Evolutionary conservation across 2,329 filamentous ascomycete genomes (phyloP).

Genomic region (Orbilia oligospora): DNA sequence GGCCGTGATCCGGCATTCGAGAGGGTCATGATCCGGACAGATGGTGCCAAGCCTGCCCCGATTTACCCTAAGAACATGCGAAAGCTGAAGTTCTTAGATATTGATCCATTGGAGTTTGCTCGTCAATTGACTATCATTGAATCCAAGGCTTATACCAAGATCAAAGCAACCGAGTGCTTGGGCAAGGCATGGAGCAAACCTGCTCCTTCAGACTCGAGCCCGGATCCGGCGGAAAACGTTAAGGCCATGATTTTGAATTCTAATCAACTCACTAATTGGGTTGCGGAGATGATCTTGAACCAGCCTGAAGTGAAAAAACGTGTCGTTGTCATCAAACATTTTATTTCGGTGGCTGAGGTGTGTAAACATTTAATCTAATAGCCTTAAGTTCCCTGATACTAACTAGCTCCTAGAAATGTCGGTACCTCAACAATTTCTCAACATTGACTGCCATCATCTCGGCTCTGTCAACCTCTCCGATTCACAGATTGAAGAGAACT

Average conservation of each 20-base stretch:
- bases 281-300: conserved; percentile 97
- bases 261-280: conserved; percentile 99
- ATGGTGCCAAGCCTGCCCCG: conserved; percentile 83
- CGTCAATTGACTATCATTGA: conserved; percentile 97
- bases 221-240: conserved; percentile 84
- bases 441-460: conserved; percentile 98
- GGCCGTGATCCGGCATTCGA: conserved; percentile 90
- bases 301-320: conserved; percentile 95
- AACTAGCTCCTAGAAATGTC: conserved; percentile 81
- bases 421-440: conserved; percentile 93
- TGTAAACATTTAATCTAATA: conserved; percentile 67
- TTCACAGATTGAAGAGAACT: conserved; percentile 91
- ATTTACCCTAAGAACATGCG: conserved; percentile 99
- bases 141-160: conserved; percentile 92
- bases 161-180: conserved; percentile 93
- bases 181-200: conserved; percentile 99
- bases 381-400: conserved; percentile 32
- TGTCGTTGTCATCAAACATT: conserved; percentile 98
- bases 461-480: conserved; percentile 91
- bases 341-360: conserved; percentile 95
- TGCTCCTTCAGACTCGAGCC: conserved; percentile 75
- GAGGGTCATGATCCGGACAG: conserved; percentile 87
- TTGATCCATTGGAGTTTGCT: conserved; percentile 96
- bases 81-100: conserved; percentile 98
- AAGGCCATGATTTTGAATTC: conserved; percentile 97